Conservation (phyloP, 1,139 yeast species). For the Diutina siamensis region DNA sequence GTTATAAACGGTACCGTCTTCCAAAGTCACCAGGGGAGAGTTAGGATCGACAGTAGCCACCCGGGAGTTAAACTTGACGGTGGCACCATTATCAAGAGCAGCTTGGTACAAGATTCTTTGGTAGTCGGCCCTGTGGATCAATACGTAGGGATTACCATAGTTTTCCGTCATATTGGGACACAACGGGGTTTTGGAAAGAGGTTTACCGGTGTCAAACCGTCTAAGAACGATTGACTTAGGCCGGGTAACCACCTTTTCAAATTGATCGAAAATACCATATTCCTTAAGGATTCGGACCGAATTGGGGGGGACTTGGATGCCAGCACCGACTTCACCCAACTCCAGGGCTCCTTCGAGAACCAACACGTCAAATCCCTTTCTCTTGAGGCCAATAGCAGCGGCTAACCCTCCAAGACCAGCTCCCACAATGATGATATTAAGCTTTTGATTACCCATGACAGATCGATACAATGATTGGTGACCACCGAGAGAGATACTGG, state of each 20-base stretch:
- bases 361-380: slow-evolving; percentile 22
- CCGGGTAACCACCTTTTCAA: neutral
- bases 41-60: slow-evolving; percentile 16
- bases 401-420: slow-evolving; percentile 30
- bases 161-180: slow-evolving; percentile 13
- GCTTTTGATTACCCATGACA: neutral
- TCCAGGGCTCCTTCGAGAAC: slow-evolving; percentile 20
- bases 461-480: no score
- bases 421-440: slow-evolving; percentile 17
- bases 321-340: slow-evolving; percentile 31
- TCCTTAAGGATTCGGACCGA: slow-evolving; percentile 13
- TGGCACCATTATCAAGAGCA: slow-evolving; percentile 16
- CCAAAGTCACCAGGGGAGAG: slow-evolving; percentile 14
- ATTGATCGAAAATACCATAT: neutral
- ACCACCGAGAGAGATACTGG: no score
- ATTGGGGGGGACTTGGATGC: slow-evolving; percentile 26
- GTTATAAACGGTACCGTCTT: slow-evolving; percentile 13
- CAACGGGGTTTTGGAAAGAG: slow-evolving; percentile 8
- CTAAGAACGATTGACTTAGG: slow-evolving; percentile 1
- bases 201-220: slow-evolving; percentile 1
- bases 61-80: slow-evolving; percentile 13
- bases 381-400: slow-evolving; percentile 20
- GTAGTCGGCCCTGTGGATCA: slow-evolving; percentile 21
- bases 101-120: slow-evolving; percentile 15
- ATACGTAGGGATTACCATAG: slow-evolving; percentile 16